A percentile compares a stretch with the other conserved stretches of the same genome.
phyloP scores from a whole-genome alignment of 169 alveolate genomes.

The Plasmodium chabaudi region DNA sequence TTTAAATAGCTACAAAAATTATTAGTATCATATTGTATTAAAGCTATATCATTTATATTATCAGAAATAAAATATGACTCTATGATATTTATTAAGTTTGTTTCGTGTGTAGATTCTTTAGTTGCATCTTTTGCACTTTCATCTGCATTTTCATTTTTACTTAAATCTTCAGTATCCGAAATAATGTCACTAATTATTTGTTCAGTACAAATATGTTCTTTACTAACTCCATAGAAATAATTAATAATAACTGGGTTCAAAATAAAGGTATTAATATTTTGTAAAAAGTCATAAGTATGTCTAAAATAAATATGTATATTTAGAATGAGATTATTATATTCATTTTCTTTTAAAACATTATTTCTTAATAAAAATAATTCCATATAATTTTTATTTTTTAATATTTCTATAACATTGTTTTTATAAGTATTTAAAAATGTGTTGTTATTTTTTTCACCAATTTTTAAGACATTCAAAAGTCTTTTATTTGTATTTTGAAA shows the following conservation, averaged over 20 bases:
- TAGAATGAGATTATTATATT: conserved; percentile 49
- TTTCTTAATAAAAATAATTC: conserved; percentile 24
- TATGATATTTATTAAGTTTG: conserved; percentile 16
- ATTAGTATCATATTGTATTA: conserved; percentile 29
- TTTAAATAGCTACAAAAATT: conserved; percentile 30
- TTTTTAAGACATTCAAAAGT: conserved; percentile 18
- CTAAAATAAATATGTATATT: conserved; percentile 47
- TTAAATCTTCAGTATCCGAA: background rate
- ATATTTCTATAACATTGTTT: conserved; percentile 16
- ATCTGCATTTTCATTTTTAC: background rate
- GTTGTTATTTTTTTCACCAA: conserved; percentile 27
- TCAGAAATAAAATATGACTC: conserved; percentile 31
- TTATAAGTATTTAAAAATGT: conserved; percentile 22
- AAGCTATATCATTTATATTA: conserved; percentile 10
- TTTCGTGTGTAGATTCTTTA: background rate
- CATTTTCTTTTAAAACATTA: conserved; percentile 25
- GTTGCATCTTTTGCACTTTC: no score
- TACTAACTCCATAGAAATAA: conserved; percentile 46
- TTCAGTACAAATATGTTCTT: background rate
- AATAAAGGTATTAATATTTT: conserved; percentile 15
- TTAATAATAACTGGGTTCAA: conserved; percentile 39
- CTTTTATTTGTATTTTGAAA: conserved; percentile 44
- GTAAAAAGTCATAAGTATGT: conserved; percentile 23
- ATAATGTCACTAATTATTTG: background rate
- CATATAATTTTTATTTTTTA: conserved; percentile 14